Evolutionary conservation across 2,329 filamentous ascomycete species (phyloP).

Genomic region (Colletotrichum ledebouriae): DNA sequence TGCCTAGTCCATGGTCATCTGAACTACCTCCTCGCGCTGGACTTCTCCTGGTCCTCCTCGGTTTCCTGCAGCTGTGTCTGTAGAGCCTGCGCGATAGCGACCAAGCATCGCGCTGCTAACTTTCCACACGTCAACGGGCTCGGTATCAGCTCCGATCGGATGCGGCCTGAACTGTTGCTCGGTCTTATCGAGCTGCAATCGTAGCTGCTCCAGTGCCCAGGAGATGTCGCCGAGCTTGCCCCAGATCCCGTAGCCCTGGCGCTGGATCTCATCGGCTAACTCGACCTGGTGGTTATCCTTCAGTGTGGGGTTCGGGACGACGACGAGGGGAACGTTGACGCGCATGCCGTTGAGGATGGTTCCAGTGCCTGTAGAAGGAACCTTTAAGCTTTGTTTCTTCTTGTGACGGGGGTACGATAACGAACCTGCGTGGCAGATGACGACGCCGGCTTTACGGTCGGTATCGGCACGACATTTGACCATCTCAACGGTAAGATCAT

Average conservation of each 20-base stretch:
- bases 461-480: slow-evolving; percentile 61
- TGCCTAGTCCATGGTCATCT: slow-evolving; percentile 57
- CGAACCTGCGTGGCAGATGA: slow-evolving; percentile 90
- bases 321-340: slow-evolving; percentile 81
- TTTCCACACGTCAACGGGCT: slow-evolving; percentile 38
- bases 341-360: slow-evolving; percentile 88
- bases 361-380: slow-evolving; percentile 76
- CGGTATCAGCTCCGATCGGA: slow-evolving; percentile 1
- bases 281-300: slow-evolving; percentile 94
- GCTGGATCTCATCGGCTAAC: slow-evolving; percentile 81
- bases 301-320: slow-evolving; percentile 86
- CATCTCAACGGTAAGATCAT: slow-evolving; percentile 73
- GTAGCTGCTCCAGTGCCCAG: slow-evolving; percentile 41
- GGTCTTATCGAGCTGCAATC: slow-evolving; percentile 37
- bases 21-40: slow-evolving; percentile 52
- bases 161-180: slow-evolving; percentile 37
- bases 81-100: slow-evolving; percentile 11
- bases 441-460: slow-evolving; percentile 72
- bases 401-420: background rate
- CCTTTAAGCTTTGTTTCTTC: background rate
- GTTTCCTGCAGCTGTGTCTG: background rate
- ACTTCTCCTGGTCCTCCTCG: slow-evolving; percentile 45
- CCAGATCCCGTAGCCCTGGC: slow-evolving; percentile 79
- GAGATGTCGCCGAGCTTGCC: slow-evolving; percentile 40
- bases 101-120: slow-evolving; percentile 39